Evolutionary conservation across 192 early-diverging fungal species (phyloP).

Genomic region (Podochytrium sp.): DNA sequence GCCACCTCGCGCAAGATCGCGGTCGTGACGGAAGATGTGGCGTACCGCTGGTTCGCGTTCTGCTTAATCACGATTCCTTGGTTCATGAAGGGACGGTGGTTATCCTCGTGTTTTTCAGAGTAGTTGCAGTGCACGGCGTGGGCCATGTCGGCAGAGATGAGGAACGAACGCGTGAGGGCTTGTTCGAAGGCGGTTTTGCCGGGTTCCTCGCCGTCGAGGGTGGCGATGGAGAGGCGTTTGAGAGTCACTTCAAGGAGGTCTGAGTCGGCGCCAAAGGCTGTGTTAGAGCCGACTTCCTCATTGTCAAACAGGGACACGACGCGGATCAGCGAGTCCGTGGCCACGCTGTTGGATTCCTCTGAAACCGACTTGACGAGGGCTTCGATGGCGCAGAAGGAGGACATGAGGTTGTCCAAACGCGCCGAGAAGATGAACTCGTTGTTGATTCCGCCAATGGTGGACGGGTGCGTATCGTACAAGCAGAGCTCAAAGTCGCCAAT

Average conservation of each 20-base stretch:
- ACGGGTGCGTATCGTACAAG: slow-evolving; percentile 92
- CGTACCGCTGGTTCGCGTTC: slow-evolving; percentile 92
- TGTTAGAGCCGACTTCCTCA: slow-evolving; percentile 93
- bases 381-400: slow-evolving; percentile 88
- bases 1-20: slow-evolving; percentile 68
- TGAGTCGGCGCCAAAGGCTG: slow-evolving; percentile 94
- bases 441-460: slow-evolving; percentile 86
- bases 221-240: slow-evolving; percentile 39
- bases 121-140: slow-evolving; percentile 93
- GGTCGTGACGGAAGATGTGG: slow-evolving; percentile 59
- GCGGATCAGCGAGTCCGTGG: slow-evolving; percentile 75
- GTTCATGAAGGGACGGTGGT: slow-evolving; percentile 85
- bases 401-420: slow-evolving; percentile 95
- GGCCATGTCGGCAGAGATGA: slow-evolving; percentile 90
- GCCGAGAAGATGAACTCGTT: slow-evolving; percentile 94
- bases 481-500: slow-evolving; percentile 98
- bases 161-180: slow-evolving; percentile 78
- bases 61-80: slow-evolving; percentile 95
- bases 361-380: slow-evolving; percentile 59
- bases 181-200: slow-evolving; percentile 74
- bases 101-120: slow-evolving; percentile 89
- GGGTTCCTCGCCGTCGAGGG: slow-evolving; percentile 42
- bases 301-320: slow-evolving; percentile 95
- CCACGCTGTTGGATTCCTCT: slow-evolving; percentile 27
- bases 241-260: slow-evolving; percentile 66